Evolutionary conservation across 768 basidiomycete genomes (phyloP).

Genomic region (Lactarius akahatsu): DNA sequence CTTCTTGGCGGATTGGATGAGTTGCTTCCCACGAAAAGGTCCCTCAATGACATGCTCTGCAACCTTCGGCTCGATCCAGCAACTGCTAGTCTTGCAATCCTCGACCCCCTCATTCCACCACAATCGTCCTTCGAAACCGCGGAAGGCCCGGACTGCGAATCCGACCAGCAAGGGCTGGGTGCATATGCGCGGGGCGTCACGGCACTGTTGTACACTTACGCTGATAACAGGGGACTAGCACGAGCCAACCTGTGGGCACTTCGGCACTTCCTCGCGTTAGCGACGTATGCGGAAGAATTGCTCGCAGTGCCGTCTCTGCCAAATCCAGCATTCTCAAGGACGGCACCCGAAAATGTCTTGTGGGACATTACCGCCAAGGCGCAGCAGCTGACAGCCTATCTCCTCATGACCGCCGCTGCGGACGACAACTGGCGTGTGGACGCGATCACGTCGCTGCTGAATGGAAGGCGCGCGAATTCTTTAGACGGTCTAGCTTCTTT

Average conservation of each 20-base stretch:
- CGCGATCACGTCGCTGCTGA: conserved; percentile 41
- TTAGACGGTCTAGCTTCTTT: conserved; percentile 36
- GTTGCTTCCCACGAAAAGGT: conserved; percentile 38
- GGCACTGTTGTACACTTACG: conserved; percentile 55
- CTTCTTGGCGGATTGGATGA: conserved; percentile 45
- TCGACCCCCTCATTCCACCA: conserved; percentile 60
- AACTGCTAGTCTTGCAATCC: conserved; percentile 55
- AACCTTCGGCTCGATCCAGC: conserved; percentile 47
- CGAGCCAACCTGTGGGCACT: conserved; percentile 63
- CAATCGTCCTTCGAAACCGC: conserved; percentile 31
- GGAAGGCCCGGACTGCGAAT: conserved; percentile 20
- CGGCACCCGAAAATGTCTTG: conserved; percentile 39
- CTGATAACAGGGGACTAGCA: conserved; percentile 59
- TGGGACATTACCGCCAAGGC: conserved; percentile 46
- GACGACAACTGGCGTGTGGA: conserved; percentile 53
- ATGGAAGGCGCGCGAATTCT: conserved; percentile 29
- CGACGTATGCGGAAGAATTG: conserved; percentile 61
- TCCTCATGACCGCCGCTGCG: conserved; percentile 46
- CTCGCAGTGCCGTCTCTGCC: conserved; percentile 49
- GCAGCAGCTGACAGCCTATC: conserved; percentile 59
- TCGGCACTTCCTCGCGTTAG: conserved; percentile 64
- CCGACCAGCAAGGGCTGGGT: conserved; percentile 55
- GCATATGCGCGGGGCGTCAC: conserved; percentile 61
- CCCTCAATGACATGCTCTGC: conserved; percentile 26
- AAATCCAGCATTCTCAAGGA: conserved; percentile 49